These are phyloP conservation scores for Choiromyces venosus DNA, from an alignment of 495 filamentous ascomycete genomes.

Conservation along the genomic window DNA sequence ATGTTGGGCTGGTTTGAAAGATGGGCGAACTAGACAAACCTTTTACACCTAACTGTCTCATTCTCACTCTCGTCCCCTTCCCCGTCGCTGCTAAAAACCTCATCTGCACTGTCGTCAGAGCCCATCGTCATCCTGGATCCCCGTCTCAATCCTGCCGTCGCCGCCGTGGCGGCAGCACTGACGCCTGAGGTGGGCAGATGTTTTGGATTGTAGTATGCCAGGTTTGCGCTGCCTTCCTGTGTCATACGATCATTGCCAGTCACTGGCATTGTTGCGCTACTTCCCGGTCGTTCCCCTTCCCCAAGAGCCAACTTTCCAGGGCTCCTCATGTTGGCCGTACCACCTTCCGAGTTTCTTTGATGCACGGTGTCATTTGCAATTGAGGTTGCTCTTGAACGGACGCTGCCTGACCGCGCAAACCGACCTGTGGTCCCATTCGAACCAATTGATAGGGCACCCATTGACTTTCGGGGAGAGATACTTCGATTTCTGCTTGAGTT, in stretches of 20 bases:
- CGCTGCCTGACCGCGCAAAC: constrained; percentile 32
- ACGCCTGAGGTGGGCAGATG: constrained; percentile 5
- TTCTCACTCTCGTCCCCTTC: constrained; percentile 33
- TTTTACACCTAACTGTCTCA: constrained; percentile 37
- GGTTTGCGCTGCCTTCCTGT: constrained; percentile 6
- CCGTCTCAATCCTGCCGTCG: background rate
- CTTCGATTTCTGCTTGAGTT: constrained; percentile 46
- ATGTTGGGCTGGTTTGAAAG: background rate
- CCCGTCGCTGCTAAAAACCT: constrained; percentile 32
- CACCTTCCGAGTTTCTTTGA: background rate
- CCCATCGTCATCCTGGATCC: constrained; percentile 22
- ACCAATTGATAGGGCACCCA: constrained; percentile 33
- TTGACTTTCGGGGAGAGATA: constrained; percentile 55
- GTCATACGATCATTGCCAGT: constrained; percentile 3
- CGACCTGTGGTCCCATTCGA: constrained; percentile 28
- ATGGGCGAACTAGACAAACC: constrained; percentile 11
- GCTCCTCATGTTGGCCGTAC: background rate
- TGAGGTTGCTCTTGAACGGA: constrained; percentile 32
- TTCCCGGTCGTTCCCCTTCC: constrained; percentile 11
- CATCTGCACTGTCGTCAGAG: constrained; percentile 28
- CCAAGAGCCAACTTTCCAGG: background rate
- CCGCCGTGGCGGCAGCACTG: background rate
- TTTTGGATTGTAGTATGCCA: constrained; percentile 10
- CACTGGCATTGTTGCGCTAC: background rate
- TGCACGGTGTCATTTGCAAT: constrained; percentile 12